Base-by-base conservation (phyloP, 768 basidiomycete genomes). In the Leccinellum luteum region DNA sequence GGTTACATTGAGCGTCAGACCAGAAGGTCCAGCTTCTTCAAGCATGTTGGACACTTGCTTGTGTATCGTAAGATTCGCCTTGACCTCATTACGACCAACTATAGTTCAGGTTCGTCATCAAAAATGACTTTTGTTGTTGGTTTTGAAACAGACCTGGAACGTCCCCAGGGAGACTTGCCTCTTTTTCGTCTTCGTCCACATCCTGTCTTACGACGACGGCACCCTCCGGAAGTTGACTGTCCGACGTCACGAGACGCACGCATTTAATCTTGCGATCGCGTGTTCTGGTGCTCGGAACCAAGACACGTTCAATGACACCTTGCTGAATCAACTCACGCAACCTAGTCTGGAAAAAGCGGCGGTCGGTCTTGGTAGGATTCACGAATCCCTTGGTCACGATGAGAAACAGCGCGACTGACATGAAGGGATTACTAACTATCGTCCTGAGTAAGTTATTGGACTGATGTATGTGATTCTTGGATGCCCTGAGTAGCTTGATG, bases 331-430 rank as follows among this genome's bases (percentile, higher is more conserved):
- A 76, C 62, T 89, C 89, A 3, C 85, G 82, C 41, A 94, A 75
- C 45, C 91, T 80, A 34, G 80, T 83, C 66, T 86, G 84, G 69
- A 94, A 92, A 65, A 92, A 91, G 14, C 92, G 83, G n/a, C 92
- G 82, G 62, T 92, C 87, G 4, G 83, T 83, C 70, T 86, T 90
- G 5, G 81, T 85, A 31, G 89, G 90, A 67, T 86, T 85, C 21
- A 76, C 64, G 68, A 91, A 91, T 3, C 92, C 92, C 91, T 94
- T 56, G 4, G 43, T 52, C 21, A 52, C 4, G 34, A 41, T 71
- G 21, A 55, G 19, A 4, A 25, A 17, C 31, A 38, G 41, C 38
- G 15, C 9, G 41, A 12, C 56, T 52, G 3, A 27, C 13, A 61
- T 48, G 25, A 52, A 50, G 47, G 17, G 43, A 48, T 38, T 8